These are phyloP conservation scores for Phlebiopsis gigantea DNA, from an alignment of 768 basidiomycete species.

Conservation along the genomic window DNA sequence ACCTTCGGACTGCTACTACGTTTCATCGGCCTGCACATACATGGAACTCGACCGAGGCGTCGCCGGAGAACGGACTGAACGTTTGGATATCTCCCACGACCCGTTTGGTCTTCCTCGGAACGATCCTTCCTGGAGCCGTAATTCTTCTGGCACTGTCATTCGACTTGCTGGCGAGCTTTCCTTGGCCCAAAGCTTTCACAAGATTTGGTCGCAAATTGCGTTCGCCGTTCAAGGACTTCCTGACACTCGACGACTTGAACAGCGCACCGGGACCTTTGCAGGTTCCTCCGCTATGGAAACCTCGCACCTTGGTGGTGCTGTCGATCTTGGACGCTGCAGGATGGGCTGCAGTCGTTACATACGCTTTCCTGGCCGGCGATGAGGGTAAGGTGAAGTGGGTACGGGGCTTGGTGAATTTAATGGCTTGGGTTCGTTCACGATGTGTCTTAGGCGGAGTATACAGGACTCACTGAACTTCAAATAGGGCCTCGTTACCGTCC, in stretches of 20 bases:
- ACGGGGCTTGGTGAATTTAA: slow-evolving; percentile 28
- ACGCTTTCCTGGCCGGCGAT: slow-evolving; percentile 9
- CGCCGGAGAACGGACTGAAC: not conserved
- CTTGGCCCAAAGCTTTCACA: slow-evolving; percentile 1
- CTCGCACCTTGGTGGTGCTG: slow-evolving; percentile 30
- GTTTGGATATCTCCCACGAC: slow-evolving; percentile 3
- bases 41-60: not conserved
- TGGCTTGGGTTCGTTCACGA: slow-evolving; percentile 42
- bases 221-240: slow-evolving; percentile 46
- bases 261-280: slow-evolving; percentile 30
- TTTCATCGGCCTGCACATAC: not conserved
- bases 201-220: not conserved
- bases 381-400: not conserved
- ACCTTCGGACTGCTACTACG: not conserved
- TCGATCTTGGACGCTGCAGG: slow-evolving; percentile 33
- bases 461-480: not conserved
- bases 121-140: slow-evolving; percentile 10
- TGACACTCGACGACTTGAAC: slow-evolving; percentile 43
- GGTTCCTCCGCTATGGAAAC: slow-evolving; percentile 25
- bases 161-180: slow-evolving; percentile 5
- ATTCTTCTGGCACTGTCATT: slow-evolving; percentile 3
- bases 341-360: slow-evolving; percentile 30
- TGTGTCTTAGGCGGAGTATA: not conserved
- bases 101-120: slow-evolving; percentile 7
- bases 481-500: slow-evolving; percentile 41